Percentiles rank a stretch among this genome's conserved stretches.
These are phyloP conservation scores for Pleurotus djamor DNA, from an alignment of 768 basidiomycete species.

Conservation along the genomic window DNA sequence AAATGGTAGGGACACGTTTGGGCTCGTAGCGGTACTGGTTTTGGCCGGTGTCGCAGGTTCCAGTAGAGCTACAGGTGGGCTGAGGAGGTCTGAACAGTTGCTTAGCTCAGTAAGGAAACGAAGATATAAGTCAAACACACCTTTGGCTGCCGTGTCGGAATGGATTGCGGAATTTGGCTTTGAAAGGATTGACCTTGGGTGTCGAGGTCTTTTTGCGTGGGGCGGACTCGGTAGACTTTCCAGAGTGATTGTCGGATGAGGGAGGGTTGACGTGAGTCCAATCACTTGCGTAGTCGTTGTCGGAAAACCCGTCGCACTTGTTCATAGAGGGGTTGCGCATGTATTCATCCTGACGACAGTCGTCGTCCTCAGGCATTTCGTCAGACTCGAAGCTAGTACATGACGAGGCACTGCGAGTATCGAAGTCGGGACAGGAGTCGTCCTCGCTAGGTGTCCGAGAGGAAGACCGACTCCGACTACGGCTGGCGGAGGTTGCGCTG, in stretches of 20 bases:
- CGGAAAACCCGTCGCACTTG: not conserved
- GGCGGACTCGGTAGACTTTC: not conserved
- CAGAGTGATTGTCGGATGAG: not conserved
- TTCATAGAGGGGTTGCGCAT: conserved; percentile 5
- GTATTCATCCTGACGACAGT: conserved; percentile 4
- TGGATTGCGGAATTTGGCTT: conserved; percentile 1
- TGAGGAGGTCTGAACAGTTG: not conserved
- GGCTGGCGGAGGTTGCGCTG: not conserved
- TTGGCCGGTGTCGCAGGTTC: conserved; percentile 2
- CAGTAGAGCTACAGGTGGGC: conserved; percentile 2
- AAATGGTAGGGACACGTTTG: conserved; percentile 5
- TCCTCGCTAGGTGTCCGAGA: conserved; percentile 2
- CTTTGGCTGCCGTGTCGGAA: not conserved
- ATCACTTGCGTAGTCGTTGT: not conserved
- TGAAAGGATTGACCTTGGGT: conserved; percentile 1
- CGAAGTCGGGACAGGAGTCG: conserved; percentile 3
- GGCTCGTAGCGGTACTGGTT: not conserved
- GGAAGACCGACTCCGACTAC: conserved; percentile 5
- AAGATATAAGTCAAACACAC: not conserved
- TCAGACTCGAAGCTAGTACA: conserved; percentile 5
- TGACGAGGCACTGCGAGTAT: conserved; percentile 2
- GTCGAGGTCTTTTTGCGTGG: not conserved
- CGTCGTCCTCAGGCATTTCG: conserved; percentile 1
- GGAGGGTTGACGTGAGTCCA: conserved; percentile 2
- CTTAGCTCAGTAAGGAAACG: not conserved